Base-by-base conservation (phyloP, 148 eudicot species). In the Fagopyrum esculentum region DNA sequence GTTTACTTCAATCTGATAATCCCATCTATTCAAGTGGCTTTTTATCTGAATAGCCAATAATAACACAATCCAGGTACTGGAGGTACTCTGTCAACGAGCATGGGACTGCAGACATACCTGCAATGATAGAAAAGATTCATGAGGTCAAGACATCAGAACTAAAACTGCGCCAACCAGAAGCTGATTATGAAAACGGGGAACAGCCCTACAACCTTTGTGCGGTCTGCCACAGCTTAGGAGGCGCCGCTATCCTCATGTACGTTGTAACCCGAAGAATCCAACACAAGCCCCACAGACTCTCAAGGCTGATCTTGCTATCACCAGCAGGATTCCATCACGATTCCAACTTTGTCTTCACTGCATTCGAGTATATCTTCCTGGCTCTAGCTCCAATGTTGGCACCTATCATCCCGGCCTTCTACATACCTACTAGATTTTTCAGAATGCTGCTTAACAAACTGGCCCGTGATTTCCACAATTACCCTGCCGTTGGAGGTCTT, bases 281-380 rank as follows among this genome's bases (percentile, higher is more conserved):
- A 77, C 87, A 85, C 69, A 88, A 82, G 74, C 90, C 92, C 45
- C 97, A 95, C 50, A 85, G 97, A 70, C 86, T 92, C 54, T 92
- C 97, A 59, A 89, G 98, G 72, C 68, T 89, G 74, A 83, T 95
- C 82, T 78, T 92, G 30, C 75, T 95, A 66, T 95, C 98, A 26
- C 98, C 98, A 10, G 98, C 97, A 1, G 98, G 98, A 45, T 95
- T 95, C 79, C 98, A 95, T 43, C 85, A 85, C 55, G 96, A 92
- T 76, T 87, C 98, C 44, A 80, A 81, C 57, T 70, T 87, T 54
- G 83, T 81, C 26, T 92, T 95, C 75, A 86, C 96, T 11, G 35
- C 85, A 30, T 64, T 86, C 5, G 97, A 92, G 76, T 75, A 81
- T 77, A 6, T 86, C 43, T 83, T 90, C 70, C 83, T 88, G 35